Base-by-base conservation (phyloP, 2,329 filamentous ascomycete species). In the Pyrenophora seminiperda region DNA sequence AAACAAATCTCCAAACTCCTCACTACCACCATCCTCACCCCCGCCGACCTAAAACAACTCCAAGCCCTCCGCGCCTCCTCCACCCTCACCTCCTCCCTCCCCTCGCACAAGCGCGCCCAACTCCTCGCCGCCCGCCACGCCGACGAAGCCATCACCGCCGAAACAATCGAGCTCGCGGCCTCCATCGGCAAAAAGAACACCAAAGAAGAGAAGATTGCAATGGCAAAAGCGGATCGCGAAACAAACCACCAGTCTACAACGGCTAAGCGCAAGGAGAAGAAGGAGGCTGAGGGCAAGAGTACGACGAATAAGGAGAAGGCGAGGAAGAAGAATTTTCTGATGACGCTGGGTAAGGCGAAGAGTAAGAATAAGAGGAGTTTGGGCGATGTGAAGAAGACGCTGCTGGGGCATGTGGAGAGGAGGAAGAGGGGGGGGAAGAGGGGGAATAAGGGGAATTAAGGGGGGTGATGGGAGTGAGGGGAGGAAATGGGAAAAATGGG, bases 271-370 rank as follows among this genome's bases (percentile, higher is more conserved):
- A 90, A 91, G 80, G 85, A 90, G 72, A 90, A 92, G 81, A 96
- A 96, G 83, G 85, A 87, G 65, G 82, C 85, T 2, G 84, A 91
- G 76, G 94, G 94, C 67, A 97, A 97, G 85, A 96, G 90, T 72
- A 92, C 91, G 30, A 97, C 93, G 60, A 99, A 99, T 77, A 90
- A 89, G 78, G 94, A 99, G 80, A 99, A 99, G 84, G 85, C 89
- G 33, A 81, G 93, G 62, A 91, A 90, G 82, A 99, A 99, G 89
- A 99, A 99, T 75, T 96, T 99, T 76, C 73, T 99, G 66, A 99
- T 99, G 94, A 97, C 93, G 31, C 77, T 99, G 53, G 90, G 93
- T 51, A 97, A 99, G 80, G 94, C 94, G 9, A 95, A 94, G 81
- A 84, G 83, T 61, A 99, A 97, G 81, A 88, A 94, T 68, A 97